Base-by-base conservation (phyloP, 2,329 filamentous ascomycete genomes). In the Ceratocystis cubensis region DNA sequence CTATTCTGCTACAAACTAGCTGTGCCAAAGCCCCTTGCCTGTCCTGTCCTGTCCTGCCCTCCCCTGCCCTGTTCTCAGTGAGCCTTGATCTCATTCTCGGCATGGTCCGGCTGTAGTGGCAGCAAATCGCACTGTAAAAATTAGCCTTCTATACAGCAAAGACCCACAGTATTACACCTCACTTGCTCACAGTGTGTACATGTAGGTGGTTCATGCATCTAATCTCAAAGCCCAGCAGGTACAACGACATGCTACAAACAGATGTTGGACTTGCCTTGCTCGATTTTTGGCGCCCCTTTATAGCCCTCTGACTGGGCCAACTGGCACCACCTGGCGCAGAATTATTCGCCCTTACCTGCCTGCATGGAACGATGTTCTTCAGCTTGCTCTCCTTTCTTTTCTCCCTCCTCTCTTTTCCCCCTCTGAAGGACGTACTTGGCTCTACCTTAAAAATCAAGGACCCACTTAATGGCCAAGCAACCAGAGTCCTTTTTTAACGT, bases 201-300 rank as follows among this genome's bases (percentile, higher is more conserved):
- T 59, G 56, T 59, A 25, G 56, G 22, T 25, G 37, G 56, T 20
- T 20, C 7, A 17, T 37, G 56, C 56, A 59, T 7, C 56, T 30
- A 59, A 59, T 59, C 56, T 59, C 56, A 37, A 59, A 59, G 33
- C 56, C 30, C 15, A 37, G 25, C 53, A 59, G 53, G 53, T 59
- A 59, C 56, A 28, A 59, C 56, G 56, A 59, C 56, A 59, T 37
- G 56, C 56, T 59, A 59, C 28, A 59, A 59, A 59, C 30, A 53
- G 20, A 10, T 59, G 56, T 37, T 30, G 28, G 15, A 33, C 15
- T 37, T 59, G 56, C 28, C 48, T 59, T 28, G 28, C 17, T 57
- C 30, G 30, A 33, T 13, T 17, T 30, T 57, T 37, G n/a, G 6
- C 28, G 5, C 56, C 28, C 28, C 33, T 59, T 59, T n/a, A 59